Conservation (phyloP, 371 early-diverging fungal genomes). For the Gilbertella persicaria region DNA sequence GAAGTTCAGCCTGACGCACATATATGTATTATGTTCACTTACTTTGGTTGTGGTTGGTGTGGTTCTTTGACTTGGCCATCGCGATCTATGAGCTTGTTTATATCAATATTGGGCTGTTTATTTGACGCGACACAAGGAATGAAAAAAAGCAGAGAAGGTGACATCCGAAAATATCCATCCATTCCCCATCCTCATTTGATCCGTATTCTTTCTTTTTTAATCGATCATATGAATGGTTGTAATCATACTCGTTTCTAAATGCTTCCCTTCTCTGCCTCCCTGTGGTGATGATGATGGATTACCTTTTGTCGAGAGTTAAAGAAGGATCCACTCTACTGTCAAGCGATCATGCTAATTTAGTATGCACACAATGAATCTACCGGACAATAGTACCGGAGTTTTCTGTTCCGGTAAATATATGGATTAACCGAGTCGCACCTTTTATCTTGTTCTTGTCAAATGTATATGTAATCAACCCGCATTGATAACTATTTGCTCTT, state of each 20-base stretch:
- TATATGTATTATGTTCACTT: conserved; percentile 26
- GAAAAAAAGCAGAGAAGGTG: neutral
- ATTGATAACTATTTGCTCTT: no score
- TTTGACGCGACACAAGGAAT: neutral
- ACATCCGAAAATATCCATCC: conserved; percentile 1
- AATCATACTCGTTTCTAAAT: neutral
- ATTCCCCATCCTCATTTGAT: no score
- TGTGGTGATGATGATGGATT: conserved; percentile 2
- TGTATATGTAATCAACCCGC: no score
- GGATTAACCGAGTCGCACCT: no score
- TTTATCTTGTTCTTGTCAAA: no score
- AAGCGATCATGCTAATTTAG: no score
- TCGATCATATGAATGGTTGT: neutral
- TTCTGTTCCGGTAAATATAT: no score
- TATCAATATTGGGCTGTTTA: neutral
- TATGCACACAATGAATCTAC: no score
- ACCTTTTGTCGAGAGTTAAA: conserved; percentile 26
- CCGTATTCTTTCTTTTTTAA: no score
- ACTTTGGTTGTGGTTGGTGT: conserved; percentile 99
- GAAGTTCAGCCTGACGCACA: no score
- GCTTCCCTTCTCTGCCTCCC: neutral
- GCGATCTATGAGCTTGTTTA: conserved; percentile 18
- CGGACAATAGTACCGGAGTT: no score
- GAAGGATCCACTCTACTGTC: neutral
- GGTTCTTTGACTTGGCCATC: conserved; percentile 98